Base-by-base conservation (phyloP, 495 filamentous ascomycete genomes). In the Trichoderma asperelloides region DNA sequence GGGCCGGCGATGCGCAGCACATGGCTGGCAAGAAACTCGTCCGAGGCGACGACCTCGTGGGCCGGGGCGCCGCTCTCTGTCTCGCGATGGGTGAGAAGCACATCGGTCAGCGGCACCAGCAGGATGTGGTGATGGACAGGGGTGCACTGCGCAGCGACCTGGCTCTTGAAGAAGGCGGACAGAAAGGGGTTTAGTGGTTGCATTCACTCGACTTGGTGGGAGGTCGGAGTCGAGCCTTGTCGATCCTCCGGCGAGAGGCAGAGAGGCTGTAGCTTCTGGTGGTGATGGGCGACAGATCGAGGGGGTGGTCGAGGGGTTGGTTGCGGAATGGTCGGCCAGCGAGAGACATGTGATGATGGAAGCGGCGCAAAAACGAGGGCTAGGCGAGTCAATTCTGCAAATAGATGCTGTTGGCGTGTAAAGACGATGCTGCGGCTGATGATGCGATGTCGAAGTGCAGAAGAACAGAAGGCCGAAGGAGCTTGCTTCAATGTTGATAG, bases 171-270 rank as follows among this genome's bases (percentile, higher is more conserved):
- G 89, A 98, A 97, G 82, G 96, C 91, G 83, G 91, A 88, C 74
- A 99, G 86, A 79, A 96, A 97, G 75, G 96, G 95, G 79, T 98
- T 99, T 88, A 98, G 87, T 81, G 95, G 92, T 88, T 93, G 94
- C 94, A 98, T 97, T 91, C 94, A 65, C 43, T 65, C 64, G 64
- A n/a, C 64, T 65, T 49, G 39, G 2, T 51, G 39, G 41, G 40
- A 23, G n/a, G 64, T 15, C 39, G 39, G 27, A 11, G 55, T 60
- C 55, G 55, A 60, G 55, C 55, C 16, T 18, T 7, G 25, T 60
- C 55, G 55, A 60, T 60, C 55, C 16, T 25, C 25, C 0, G 23
- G 23, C 55, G 55, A 11, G 55, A 28, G 25, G 23, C 11, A 5
- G 55, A 30, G 25, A 60, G n/a, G 55, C 55, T 28, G 55, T 23